Evolutionary conservation across 345 rosid species (phyloP).

Genomic region (Eucalyptus erythrocorys): DNA sequence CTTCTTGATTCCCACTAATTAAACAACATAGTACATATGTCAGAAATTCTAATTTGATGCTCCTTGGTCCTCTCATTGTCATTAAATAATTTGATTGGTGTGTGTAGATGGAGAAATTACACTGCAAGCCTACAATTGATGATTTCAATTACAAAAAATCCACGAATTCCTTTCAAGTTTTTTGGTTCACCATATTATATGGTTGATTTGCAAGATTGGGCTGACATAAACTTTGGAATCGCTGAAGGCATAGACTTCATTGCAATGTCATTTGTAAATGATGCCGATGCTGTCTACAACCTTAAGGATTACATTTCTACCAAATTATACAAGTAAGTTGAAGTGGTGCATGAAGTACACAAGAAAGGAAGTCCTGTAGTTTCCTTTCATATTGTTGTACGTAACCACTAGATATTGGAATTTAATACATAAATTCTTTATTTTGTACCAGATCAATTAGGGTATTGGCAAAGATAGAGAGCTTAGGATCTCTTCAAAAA

Average conservation of each 20-base stretch:
- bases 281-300: constrained; percentile 31
- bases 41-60: neutral
- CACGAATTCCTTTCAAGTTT: neutral
- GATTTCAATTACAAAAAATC: neutral
- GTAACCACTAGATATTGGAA: too few species aligned
- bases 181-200: neutral
- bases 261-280: constrained; percentile 51
- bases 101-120: neutral
- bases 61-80: too few species aligned
- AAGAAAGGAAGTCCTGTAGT: neutral
- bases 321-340: constrained; percentile 41
- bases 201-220: constrained; percentile 41
- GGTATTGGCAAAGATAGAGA: too few species aligned
- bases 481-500: too few species aligned
- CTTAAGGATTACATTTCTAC: constrained; percentile 36
- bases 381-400: too few species aligned
- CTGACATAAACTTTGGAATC: constrained; percentile 43
- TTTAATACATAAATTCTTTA: too few species aligned
- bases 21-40: neutral
- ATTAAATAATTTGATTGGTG: neutral
- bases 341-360: neutral
- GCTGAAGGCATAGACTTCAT: constrained; percentile 56
- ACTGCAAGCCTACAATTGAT: neutral
- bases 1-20: neutral
- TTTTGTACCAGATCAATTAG: too few species aligned